phyloP scores from a whole-genome alignment of 495 filamentous ascomycete species.

The Talaromyces ruber region DNA sequence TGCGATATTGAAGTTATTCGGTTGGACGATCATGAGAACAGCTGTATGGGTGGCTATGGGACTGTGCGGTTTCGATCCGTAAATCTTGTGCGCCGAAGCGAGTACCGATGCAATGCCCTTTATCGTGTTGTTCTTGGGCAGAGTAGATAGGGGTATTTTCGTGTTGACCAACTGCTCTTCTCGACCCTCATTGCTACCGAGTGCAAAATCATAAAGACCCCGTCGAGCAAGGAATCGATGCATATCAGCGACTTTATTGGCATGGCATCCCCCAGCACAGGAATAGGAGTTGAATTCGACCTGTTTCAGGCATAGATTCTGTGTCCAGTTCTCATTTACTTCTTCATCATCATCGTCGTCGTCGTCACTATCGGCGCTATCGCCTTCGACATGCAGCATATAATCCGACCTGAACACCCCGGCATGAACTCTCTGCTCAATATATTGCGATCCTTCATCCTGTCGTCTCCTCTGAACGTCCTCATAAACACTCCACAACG shows the following conservation, averaged over 20 bases:
- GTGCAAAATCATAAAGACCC: constrained; percentile 13
- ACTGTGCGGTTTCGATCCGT: constrained; percentile 35
- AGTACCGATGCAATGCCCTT: constrained; percentile 55
- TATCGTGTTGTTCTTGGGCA: constrained; percentile 57
- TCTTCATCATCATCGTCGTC: neutral
- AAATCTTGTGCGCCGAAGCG: constrained; percentile 55
- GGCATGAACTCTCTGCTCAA: constrained; percentile 59
- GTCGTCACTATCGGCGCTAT: neutral
- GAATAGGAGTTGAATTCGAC: constrained; percentile 92
- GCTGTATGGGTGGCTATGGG: constrained; percentile 16
- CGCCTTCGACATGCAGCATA: constrained; percentile 55
- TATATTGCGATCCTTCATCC: constrained; percentile 21
- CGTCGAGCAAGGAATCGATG: constrained; percentile 37
- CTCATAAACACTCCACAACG: constrained; percentile 69
- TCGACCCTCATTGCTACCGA: neutral
- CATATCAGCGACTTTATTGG: constrained; percentile 53
- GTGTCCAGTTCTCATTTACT: neutral
- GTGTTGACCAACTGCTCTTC: constrained; percentile 7
- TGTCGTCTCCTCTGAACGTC: constrained; percentile 45
- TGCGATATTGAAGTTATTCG: constrained; percentile 73
- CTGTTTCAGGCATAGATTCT: constrained; percentile 57
- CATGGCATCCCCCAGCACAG: constrained; percentile 63
- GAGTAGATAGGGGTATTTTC: constrained; percentile 26
- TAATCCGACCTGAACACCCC: constrained; percentile 88
- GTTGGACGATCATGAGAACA: constrained; percentile 75